Conservation (phyloP, 2,329 filamentous ascomycete species). For the Hirsutella rhossiliensis region DNA sequence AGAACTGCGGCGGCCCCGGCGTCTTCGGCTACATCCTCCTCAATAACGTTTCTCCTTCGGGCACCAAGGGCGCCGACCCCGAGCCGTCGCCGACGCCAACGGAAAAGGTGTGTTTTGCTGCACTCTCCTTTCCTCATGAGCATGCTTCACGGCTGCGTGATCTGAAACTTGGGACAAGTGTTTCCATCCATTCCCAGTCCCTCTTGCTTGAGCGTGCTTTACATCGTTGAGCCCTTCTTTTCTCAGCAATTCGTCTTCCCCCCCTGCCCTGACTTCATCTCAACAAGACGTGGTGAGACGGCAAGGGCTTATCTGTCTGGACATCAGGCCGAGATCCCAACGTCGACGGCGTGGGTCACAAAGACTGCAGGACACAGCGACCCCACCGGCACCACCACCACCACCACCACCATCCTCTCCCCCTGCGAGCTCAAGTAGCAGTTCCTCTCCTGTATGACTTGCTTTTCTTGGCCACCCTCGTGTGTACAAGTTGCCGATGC, state of each 20-base stretch:
- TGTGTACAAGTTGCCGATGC: not conserved
- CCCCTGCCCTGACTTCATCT: too few species aligned
- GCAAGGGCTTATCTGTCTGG: conserved; percentile 14
- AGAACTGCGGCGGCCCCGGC: conserved; percentile 51
- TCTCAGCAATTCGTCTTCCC: too few species aligned
- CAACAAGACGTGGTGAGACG: not conserved
- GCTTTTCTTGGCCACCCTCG: conserved; percentile 6
- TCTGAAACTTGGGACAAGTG: not conserved
- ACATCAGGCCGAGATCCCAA: conserved; percentile 14
- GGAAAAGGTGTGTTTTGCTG: conserved; percentile 13
- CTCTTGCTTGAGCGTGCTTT: too few species aligned
- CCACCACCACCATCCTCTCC: conserved; percentile 11
- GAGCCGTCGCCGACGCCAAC: conserved; percentile 9
- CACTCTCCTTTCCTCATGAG: not conserved
- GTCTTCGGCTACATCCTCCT: conserved; percentile 56
- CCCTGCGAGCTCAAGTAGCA: conserved; percentile 11
- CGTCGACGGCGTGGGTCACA: conserved; percentile 19
- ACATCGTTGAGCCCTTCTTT: too few species aligned
- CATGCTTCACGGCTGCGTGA: not conserved
- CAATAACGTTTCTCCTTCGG: conserved; percentile 34
- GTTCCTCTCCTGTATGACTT: conserved; percentile 24
- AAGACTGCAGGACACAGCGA: conserved; percentile 21
- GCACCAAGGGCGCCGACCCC: conserved; percentile 30
- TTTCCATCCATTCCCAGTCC: too few species aligned
- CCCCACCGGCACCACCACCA: conserved; percentile 10